Evolutionary conservation across 176 grass and related monocot species (phyloP), one percentile per base, ranked within the genome.

Genomic region (Guadua angustifolia): DNA sequence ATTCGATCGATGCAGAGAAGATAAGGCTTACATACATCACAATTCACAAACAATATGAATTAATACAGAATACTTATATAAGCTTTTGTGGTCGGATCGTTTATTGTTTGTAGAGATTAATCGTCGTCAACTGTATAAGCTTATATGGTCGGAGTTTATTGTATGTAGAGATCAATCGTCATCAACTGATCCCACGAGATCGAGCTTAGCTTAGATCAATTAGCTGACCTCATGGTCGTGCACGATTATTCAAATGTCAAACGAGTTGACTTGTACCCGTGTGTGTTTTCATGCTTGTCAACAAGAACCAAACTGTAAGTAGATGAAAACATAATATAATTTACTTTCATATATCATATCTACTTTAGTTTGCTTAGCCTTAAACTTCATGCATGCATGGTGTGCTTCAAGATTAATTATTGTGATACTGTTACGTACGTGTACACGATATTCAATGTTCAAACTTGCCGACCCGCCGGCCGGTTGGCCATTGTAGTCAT

Each of bases 191-290:
- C 61, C 45, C 45, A 66, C 61, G 44, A 29, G 11, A 29, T 29
- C 59, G 24, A 29, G 19, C 33, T 36, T 52, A 5, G 7, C 29
- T 51, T 39, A 15, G 13, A 52, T 55, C 33, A 40, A 53, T 22
- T 5, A 68, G 19, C 3, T 49, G 60, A 11, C 44, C 36, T 42
- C n/a, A 14, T 19, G 16, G 4, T 21, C 49, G 19, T n/a, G 17
- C 51, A 75, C 32, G 51, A 36, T 57, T 19, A 16, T 43, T 40
- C 18, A 77, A 18, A 75, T 77, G 53, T 45, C 74, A 62, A 77
- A 61, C 36, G 52, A 18, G 3, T 61, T 59, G 44, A 56, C 72
- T 8, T 75, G 72, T 18, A 26, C 16, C 9, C 5, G 18, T 57
- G 18, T 75, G 32, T 15, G n/a, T 21, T 22, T 75, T 26, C 17